A percentile compares a stretch with the other conserved stretches of the same genome.
Conservation (phyloP, 2,329 filamentous ascomycete genomes). For the Periconia sp. region DNA sequence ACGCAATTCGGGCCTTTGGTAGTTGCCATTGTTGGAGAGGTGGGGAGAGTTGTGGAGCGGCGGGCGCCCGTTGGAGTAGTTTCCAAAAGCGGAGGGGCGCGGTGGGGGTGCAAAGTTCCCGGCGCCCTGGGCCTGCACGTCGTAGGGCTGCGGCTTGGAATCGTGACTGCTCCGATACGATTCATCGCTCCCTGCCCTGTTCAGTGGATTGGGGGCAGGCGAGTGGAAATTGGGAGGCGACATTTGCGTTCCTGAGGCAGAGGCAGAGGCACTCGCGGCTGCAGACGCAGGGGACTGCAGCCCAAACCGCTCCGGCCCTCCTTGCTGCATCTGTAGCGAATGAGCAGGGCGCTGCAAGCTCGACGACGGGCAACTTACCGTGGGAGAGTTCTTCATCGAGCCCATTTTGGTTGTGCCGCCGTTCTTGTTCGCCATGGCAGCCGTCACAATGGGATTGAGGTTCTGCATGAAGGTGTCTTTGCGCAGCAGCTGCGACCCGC, state of each 20-base stretch:
- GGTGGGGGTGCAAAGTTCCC: slow-evolving; percentile 45
- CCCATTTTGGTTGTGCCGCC: slow-evolving; percentile 26
- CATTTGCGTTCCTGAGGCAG: slow-evolving; percentile 35
- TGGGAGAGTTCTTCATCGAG: slow-evolving; percentile 28
- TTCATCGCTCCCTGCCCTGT: slow-evolving; percentile 44
- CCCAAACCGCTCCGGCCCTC: slow-evolving; percentile 22
- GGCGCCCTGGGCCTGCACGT: slow-evolving; percentile 39
- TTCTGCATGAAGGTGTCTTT: slow-evolving; percentile 71
- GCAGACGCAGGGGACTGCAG: slow-evolving; percentile 42
- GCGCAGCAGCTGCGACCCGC: slow-evolving; percentile 76
- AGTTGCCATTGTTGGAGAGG: slow-evolving; percentile 39
- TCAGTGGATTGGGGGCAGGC: slow-evolving; percentile 38
- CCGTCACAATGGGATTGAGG: slow-evolving; percentile 50
- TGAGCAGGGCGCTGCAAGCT: slow-evolving; percentile 13
- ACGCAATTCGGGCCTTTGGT: slow-evolving; percentile 42
- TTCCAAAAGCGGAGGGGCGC: slow-evolving; percentile 39
- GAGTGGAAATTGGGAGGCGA: slow-evolving; percentile 43
- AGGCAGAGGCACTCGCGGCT: slow-evolving; percentile 21
- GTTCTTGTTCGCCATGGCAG: slow-evolving; percentile 43
- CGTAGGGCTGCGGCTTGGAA: slow-evolving; percentile 42
- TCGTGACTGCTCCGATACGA: slow-evolving; percentile 35
- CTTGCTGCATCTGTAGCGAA: slow-evolving; percentile 18
- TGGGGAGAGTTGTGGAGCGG: slow-evolving; percentile 46
- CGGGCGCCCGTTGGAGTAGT: slow-evolving; percentile 35
- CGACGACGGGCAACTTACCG: slow-evolving; percentile 18